A percentile compares a stretch with the other conserved stretches of the same genome.
These are phyloP conservation scores for Madurella fahalii DNA, from an alignment of 2,329 filamentous ascomycete species.

Conservation along the genomic window DNA sequence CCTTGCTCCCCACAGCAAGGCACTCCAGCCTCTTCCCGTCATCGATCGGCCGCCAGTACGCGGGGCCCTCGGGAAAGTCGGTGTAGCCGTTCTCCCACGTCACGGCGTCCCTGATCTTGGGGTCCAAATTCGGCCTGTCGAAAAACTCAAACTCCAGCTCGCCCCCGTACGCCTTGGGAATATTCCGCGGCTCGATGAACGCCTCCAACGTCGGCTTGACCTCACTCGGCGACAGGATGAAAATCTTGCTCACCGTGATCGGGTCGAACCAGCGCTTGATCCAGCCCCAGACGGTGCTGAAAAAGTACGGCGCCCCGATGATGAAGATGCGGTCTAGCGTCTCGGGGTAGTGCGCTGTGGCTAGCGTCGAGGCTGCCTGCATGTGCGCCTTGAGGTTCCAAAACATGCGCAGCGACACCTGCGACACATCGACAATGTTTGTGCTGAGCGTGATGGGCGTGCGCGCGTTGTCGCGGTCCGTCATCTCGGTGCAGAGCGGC, in stretches of 20 bases:
- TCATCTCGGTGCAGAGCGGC: slow-evolving; percentile 75
- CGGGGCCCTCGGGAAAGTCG: slow-evolving; percentile 53
- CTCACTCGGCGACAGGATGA: slow-evolving; percentile 72
- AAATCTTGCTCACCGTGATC: slow-evolving; percentile 92
- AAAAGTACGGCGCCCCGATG: slow-evolving; percentile 85
- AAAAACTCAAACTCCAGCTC: slow-evolving; percentile 80
- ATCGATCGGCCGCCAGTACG: slow-evolving; percentile 52
- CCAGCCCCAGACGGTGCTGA: slow-evolving; percentile 92
- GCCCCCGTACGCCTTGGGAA: slow-evolving; percentile 87
- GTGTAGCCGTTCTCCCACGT: slow-evolving; percentile 50
- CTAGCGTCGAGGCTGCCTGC: slow-evolving; percentile 84
- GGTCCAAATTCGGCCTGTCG: slow-evolving; percentile 69
- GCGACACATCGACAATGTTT: slow-evolving; percentile 90
- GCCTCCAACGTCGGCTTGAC: slow-evolving; percentile 70
- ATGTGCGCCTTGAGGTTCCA: slow-evolving; percentile 94
- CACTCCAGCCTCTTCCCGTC: slow-evolving; percentile 48
- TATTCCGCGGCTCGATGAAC: slow-evolving; percentile 78
- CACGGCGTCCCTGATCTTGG: slow-evolving; percentile 46
- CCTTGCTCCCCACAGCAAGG: slow-evolving; percentile 47
- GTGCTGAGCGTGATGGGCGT: slow-evolving; percentile 91
- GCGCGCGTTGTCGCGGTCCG: slow-evolving; percentile 64
- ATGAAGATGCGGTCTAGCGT: slow-evolving; percentile 84
- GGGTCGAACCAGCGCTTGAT: slow-evolving; percentile 95
- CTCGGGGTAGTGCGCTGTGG: slow-evolving; percentile 92
- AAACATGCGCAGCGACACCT: slow-evolving; percentile 86